Evolutionary conservation across 768 basidiomycete genomes (phyloP).

Genomic region (Mycena kentingensis): DNA sequence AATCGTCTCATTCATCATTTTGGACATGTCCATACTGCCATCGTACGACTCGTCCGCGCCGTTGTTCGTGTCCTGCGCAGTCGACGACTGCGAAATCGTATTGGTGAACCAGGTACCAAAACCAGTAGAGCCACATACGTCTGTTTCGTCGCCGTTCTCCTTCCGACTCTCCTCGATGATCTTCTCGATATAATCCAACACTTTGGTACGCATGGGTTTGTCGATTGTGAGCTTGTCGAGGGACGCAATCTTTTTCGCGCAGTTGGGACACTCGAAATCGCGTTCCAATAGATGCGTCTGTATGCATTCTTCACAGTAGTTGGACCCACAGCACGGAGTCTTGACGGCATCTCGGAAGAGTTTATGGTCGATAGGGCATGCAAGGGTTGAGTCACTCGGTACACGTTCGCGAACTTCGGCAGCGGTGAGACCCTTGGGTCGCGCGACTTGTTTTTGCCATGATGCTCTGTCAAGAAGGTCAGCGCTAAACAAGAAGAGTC

Average conservation of each 20-base stretch:
- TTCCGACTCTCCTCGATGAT: slow-evolving; percentile 77
- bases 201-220: slow-evolving; percentile 75
- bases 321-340: slow-evolving; percentile 90
- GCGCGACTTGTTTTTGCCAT: slow-evolving; percentile 90
- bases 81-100: slow-evolving; percentile 15
- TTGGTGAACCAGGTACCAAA: slow-evolving; percentile 1
- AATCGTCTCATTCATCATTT: slow-evolving; percentile 72
- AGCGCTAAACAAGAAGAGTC: neutral
- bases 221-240: slow-evolving; percentile 85
- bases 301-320: slow-evolving; percentile 97
- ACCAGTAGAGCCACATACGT: slow-evolving; percentile 41
- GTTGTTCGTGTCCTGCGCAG: slow-evolving; percentile 24
- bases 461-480: slow-evolving; percentile 59
- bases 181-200: slow-evolving; percentile 80
- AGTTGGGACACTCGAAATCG: slow-evolving; percentile 93
- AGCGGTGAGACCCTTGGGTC: slow-evolving; percentile 78
- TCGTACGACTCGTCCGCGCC: slow-evolving; percentile 69
- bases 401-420: slow-evolving; percentile 87
- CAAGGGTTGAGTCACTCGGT: slow-evolving; percentile 76
- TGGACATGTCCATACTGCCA: slow-evolving; percentile 65
- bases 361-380: slow-evolving; percentile 90
- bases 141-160: slow-evolving; percentile 53
- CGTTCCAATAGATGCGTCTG: slow-evolving; percentile 91
- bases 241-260: slow-evolving; percentile 83
- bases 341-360: slow-evolving; percentile 93